Evolutionary conservation across 1,139 yeast genomes (phyloP), one percentile per base, ranked within the genome.

Genomic region (Saccharomyces hybrid): DNA sequence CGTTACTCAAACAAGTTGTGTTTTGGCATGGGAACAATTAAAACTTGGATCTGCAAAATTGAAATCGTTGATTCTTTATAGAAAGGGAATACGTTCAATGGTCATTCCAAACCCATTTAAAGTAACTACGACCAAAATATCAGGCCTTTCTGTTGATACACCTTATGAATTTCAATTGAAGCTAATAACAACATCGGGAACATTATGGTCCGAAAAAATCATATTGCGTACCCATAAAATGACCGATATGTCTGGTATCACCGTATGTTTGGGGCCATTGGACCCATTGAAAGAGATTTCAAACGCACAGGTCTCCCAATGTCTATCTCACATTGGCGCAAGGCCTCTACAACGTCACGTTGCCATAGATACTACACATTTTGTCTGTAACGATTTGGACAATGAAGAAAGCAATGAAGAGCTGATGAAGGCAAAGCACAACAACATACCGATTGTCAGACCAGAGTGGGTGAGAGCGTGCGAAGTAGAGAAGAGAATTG

Each of bases 391-490:
- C 0, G 86, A 83, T 49, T 32, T 52, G 60, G 67, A 64, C 38
- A 58, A 60, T 49, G 66, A 63, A 19, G 68, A 64, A 46, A 38
- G 26, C 44, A 64, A 62, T 53, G 58, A 57, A 11, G 68, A 66
- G 53, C 73, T 77, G 55, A 76, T 83, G 60, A 86, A 84, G 68
- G 99, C 99, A 1, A 78, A 81, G 58, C 91, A 86, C 57, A 80
- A 84, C 77, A 93, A 91, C 68, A 90, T 93, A 56, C 99, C 99
- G 2, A 82, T 93, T 48, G 93, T 93, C 28, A 81, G 96, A 69
- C 99, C 99, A 0, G 98, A 93, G 69, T 93, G 98, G 98, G 76
- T 93, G 56, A 86, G 88, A 71, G 97, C 97, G 0, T 93, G 99
- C 74, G 96, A 89, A 65, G 73, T 80, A 51, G 98, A 91, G 66